A percentile compares a stretch with the other conserved stretches of the same genome.
These are phyloP conservation scores for Candida andamanensis DNA, from an alignment of 805 yeast genomes.

Conservation along the genomic window DNA sequence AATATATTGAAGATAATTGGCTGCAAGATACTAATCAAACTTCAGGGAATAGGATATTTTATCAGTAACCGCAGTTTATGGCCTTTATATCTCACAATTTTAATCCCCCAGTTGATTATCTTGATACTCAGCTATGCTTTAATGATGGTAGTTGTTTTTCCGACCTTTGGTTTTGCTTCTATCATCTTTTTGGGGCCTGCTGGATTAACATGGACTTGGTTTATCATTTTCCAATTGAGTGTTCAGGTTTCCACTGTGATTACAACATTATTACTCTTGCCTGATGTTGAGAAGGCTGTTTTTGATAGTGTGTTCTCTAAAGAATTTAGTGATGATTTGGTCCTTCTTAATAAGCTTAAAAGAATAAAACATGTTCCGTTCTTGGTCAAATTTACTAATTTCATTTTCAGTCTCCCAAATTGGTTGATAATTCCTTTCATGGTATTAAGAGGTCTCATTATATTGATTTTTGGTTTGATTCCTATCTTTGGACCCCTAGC, in stretches of 20 bases:
- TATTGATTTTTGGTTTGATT: slow-evolving; percentile 40
- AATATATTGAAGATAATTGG: too few species aligned
- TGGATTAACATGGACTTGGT: slow-evolving; percentile 43
- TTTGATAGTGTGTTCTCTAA: slow-evolving; percentile 45
- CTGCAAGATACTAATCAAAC: slow-evolving; percentile 3
- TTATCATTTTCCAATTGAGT: slow-evolving; percentile 40
- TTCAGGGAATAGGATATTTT: slow-evolving; percentile 38
- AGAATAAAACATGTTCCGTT: slow-evolving; percentile 27
- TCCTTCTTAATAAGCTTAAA: slow-evolving; percentile 33
- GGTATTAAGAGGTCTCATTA: slow-evolving; percentile 28
- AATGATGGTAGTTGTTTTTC: slow-evolving; percentile 38
- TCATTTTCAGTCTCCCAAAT: slow-evolving; percentile 31
- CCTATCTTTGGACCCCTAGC: slow-evolving; percentile 59
- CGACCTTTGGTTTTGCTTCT: slow-evolving; percentile 39
- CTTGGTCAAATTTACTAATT: slow-evolving; percentile 22
- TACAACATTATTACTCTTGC: slow-evolving; percentile 39
- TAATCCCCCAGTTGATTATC: slow-evolving; percentile 42
- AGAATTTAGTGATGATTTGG: slow-evolving; percentile 43
- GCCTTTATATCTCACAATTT: slow-evolving; percentile 41
- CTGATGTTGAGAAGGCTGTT: slow-evolving; percentile 40
- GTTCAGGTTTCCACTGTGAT: slow-evolving; percentile 38
- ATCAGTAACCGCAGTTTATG: slow-evolving; percentile 37
- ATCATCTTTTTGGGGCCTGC: slow-evolving; percentile 46
- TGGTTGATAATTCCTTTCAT: slow-evolving; percentile 37
- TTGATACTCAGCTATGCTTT: slow-evolving; percentile 30